A percentile compares a stretch with the other conserved stretches of the same genome.
Conservation (phyloP, 2,329 filamentous ascomycete genomes). For the Diatrype stigma region DNA sequence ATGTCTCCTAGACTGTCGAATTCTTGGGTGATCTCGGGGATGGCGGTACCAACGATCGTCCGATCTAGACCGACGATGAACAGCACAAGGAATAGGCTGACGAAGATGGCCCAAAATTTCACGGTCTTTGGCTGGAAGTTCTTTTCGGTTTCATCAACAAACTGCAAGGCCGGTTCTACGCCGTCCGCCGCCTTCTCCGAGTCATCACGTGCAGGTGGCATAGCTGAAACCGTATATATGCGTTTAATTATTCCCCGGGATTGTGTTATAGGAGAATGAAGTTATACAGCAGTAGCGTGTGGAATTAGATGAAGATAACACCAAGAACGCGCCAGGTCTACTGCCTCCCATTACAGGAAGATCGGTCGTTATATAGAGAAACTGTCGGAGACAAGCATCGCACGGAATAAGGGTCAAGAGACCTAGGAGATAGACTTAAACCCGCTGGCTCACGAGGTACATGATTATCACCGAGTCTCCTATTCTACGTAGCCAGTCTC, state of each 20-base stretch:
- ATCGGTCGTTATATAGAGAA: too few relatives aligned
- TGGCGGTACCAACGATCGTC: constrained; percentile 53
- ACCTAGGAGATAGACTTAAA: too few relatives aligned
- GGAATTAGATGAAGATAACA: too few relatives aligned
- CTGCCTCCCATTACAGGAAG: too few relatives aligned
- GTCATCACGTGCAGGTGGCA: constrained; percentile 2
- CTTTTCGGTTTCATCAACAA: constrained; percentile 25
- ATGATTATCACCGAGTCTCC: too few relatives aligned
- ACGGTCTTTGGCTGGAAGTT: constrained; percentile 49
- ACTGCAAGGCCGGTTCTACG: not conserved
- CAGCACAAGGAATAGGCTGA: constrained; percentile 51
- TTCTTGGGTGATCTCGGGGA: constrained; percentile 52
- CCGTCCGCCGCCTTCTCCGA: constrained; percentile 9
- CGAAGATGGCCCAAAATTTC: constrained; percentile 52
- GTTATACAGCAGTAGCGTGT: not conserved
- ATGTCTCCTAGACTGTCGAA: constrained; percentile 57
- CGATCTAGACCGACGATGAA: constrained; percentile 56
- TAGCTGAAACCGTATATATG: not conserved
- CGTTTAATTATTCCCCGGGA: not conserved
- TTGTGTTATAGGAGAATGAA: not conserved
- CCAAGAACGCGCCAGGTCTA: too few relatives aligned
- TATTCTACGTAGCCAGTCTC: too few relatives aligned
- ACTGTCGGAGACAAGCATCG: too few relatives aligned
- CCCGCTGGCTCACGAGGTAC: too few relatives aligned
- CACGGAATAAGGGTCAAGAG: too few relatives aligned